phyloP scores from a whole-genome alignment of 768 basidiomycete genomes.

The Cyathus striatus region DNA sequence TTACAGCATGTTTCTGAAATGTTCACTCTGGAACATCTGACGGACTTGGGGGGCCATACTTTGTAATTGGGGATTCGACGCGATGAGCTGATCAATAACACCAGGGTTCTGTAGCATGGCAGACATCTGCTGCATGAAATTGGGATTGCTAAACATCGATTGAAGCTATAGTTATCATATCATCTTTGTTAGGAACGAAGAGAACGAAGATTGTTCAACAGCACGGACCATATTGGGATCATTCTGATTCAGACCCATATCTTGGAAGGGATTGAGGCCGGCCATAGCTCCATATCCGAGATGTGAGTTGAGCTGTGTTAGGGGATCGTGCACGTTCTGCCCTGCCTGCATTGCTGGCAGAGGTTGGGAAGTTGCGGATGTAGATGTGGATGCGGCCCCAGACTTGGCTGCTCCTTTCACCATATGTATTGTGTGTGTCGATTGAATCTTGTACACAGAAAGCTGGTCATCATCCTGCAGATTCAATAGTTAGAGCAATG shows the following conservation, averaged over 20 bases:
- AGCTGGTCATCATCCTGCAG: conserved; percentile 76
- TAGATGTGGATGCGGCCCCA: conserved; percentile 30
- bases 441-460: conserved; percentile 86
- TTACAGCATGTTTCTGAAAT: conserved; percentile 73
- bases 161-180: conserved; percentile 50
- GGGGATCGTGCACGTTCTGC: conserved; percentile 82
- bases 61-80: conserved; percentile 72
- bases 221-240: conserved; percentile 93
- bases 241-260: conserved; percentile 85
- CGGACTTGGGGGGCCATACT: conserved; percentile 79
- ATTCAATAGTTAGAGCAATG: conserved; percentile 1
- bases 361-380: conserved; percentile 46
- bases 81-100: conserved; percentile 84
- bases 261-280: conserved; percentile 88
- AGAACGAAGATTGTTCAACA: not conserved
- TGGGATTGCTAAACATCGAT: conserved; percentile 78
- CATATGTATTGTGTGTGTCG: conserved; percentile 87
- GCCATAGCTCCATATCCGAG: conserved; percentile 77
- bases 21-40: conserved; percentile 69
- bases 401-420: conserved; percentile 77
- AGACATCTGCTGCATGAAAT: conserved; percentile 87
- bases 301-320: conserved; percentile 77
- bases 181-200: conserved; percentile 1
- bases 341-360: conserved; percentile 89
- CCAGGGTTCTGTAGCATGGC: conserved; percentile 81